Evolutionary conservation across 352 stramenopile species (phyloP).

Genomic region (Plasmopara viticola): DNA sequence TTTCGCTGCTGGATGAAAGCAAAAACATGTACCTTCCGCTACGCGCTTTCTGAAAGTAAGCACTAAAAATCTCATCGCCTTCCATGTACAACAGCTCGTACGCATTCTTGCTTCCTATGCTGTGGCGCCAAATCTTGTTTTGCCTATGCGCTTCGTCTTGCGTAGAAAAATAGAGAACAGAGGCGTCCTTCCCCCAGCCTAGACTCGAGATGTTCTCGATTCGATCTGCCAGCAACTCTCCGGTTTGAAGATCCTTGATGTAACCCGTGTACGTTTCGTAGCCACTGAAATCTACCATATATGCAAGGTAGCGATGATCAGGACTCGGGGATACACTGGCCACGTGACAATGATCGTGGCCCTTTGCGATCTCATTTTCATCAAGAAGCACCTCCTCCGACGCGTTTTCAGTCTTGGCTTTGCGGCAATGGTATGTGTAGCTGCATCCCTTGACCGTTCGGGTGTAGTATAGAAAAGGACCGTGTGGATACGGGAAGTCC

Average conservation of each 20-base stretch:
- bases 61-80: constrained; percentile 90
- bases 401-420: constrained; percentile 52
- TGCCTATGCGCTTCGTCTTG: constrained; percentile 89
- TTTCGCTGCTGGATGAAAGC: constrained; percentile 85
- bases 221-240: constrained; percentile 57
- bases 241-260: constrained; percentile 81
- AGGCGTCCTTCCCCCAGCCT: constrained; percentile 86
- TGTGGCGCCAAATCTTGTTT: constrained; percentile 91
- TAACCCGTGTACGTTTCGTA: constrained; percentile 92
- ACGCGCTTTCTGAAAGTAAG: constrained; percentile 88
- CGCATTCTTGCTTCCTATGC: constrained; percentile 53
- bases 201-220: constrained; percentile 86
- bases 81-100: constrained; percentile 94
- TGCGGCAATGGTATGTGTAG: constrained; percentile 76
- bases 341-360: constrained; percentile 81
- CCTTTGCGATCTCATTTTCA: constrained; percentile 88
- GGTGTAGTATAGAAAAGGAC: constrained; percentile 84
- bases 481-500: constrained; percentile 77
- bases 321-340: constrained; percentile 75
- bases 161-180: constrained; percentile 92
- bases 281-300: constrained; percentile 92
- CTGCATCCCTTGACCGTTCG: constrained; percentile 83
- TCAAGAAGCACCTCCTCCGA: constrained; percentile 91
- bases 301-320: constrained; percentile 89
- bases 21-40: constrained; percentile 92